Percentiles rank a stretch among this genome's conserved stretches.
These are phyloP conservation scores for Gossypium gossypioides DNA, from an alignment of 441 rosid species.

Conservation along the genomic window DNA sequence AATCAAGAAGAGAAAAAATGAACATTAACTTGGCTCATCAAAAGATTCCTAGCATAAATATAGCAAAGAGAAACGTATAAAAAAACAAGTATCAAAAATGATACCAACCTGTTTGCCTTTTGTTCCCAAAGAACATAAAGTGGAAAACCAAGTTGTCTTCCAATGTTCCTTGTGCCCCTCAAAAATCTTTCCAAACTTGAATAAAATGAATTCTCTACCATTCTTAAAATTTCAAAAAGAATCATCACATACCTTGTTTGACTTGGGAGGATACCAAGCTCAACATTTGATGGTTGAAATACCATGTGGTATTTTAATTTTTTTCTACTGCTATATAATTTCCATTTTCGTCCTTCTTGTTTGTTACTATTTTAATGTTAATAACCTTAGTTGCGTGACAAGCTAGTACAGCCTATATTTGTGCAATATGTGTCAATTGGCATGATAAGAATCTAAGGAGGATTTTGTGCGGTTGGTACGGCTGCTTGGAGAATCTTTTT, in stretches of 20 bases:
- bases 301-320: background rate
- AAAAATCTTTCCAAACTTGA: background rate
- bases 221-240: constrained; percentile 4
- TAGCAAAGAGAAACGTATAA: background rate
- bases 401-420: background rate
- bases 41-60: too few relatives aligned
- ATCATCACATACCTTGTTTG: constrained; percentile 12
- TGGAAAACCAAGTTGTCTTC: constrained; percentile 3
- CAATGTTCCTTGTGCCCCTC: constrained; percentile 12
- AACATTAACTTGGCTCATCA: background rate
- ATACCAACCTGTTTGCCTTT: background rate
- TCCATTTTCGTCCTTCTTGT: background rate
- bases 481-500: background rate
- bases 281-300: constrained; percentile 7
- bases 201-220: background rate
- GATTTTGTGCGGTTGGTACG: background rate
- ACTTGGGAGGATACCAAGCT: constrained; percentile 7
- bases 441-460: background rate
- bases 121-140: background rate
- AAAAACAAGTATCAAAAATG: background rate
- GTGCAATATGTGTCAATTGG: background rate
- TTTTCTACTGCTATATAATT: background rate
- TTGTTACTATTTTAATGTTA: background rate
- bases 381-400: background rate
- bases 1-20: background rate